Percentiles rank a stretch among this genome's conserved stretches.
phyloP scores from a whole-genome alignment of 2,329 filamentous ascomycete genomes.

The Fusarium sp. region DNA sequence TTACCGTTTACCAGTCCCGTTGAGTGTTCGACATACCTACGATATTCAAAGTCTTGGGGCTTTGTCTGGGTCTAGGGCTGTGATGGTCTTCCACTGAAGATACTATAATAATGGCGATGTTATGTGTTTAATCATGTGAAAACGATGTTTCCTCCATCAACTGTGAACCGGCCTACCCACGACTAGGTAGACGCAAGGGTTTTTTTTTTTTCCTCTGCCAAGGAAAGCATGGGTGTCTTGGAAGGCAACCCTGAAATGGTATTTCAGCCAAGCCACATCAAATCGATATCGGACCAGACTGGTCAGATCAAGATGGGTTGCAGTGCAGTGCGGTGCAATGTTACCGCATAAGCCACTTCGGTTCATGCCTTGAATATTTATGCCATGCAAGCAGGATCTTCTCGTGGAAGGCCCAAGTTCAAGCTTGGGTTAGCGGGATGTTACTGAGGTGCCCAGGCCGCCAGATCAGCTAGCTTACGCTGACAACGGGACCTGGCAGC shows the following conservation, averaged over 20 bases:
- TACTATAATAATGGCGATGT: not conserved
- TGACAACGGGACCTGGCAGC: not conserved
- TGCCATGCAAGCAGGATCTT: not conserved
- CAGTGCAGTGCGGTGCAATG: constrained; percentile 18
- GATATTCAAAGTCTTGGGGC: not conserved
- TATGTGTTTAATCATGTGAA: constrained; percentile 16
- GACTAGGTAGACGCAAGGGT: not conserved
- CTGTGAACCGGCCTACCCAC: not conserved
- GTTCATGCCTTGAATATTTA: constrained; percentile 3
- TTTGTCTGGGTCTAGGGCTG: not conserved
- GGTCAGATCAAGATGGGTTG: not conserved
- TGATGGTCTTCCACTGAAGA: constrained; percentile 1
- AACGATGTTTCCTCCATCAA: not conserved
- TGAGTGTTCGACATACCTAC: constrained; percentile 68
- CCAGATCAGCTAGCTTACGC: not conserved
- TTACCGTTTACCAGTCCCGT: constrained; percentile 70
- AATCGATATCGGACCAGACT: not conserved
- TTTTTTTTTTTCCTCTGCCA: not conserved
- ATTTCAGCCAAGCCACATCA: constrained; percentile 14
- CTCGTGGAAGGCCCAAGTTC: not conserved
- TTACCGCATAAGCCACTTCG: constrained; percentile 5
- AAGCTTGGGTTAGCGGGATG: no score
- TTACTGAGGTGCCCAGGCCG: not conserved
- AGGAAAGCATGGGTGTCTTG: not conserved
- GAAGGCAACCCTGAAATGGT: not conserved